Evolutionary conservation across 768 basidiomycete species (phyloP).

Genomic region (Suillus alpinus): DNA sequence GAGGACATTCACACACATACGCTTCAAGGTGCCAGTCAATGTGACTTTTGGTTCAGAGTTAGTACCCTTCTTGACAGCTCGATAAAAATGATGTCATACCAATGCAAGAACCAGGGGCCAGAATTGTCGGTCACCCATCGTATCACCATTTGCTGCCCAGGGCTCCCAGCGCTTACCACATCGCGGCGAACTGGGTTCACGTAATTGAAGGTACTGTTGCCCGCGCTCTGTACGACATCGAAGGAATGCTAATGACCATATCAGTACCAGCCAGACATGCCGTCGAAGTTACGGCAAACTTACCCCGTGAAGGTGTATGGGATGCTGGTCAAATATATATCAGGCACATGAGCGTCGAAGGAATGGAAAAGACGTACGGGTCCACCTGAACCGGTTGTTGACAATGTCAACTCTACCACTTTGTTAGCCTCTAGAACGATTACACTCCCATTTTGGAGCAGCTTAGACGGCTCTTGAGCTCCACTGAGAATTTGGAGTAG

Average conservation of each 20-base stretch:
- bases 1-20: constrained; percentile 4
- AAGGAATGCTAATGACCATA: constrained; percentile 5
- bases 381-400: not conserved
- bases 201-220: constrained; percentile 7
- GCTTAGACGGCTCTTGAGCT: constrained; percentile 24
- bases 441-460: constrained; percentile 39
- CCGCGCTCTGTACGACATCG: constrained; percentile 13
- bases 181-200: constrained; percentile 30
- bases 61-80: not conserved
- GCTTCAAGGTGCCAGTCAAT: constrained; percentile 19
- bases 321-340: constrained; percentile 10
- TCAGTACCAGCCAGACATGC: not conserved
- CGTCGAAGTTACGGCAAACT: not conserved
- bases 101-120: constrained; percentile 46
- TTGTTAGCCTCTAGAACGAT: constrained; percentile 39
- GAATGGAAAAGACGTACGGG: not conserved
- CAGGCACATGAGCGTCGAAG: not conserved
- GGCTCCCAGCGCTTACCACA: constrained; percentile 32
- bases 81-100: constrained; percentile 8
- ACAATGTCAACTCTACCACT: constrained; percentile 27
- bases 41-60: constrained; percentile 8
- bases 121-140: constrained; percentile 64
- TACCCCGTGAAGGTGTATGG: constrained; percentile 33
- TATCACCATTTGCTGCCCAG: constrained; percentile 43
- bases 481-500: constrained; percentile 42